These are phyloP conservation scores for Fraxinus latifolia DNA, from an alignment of 305 asterid genomes.

Conservation along the genomic window DNA sequence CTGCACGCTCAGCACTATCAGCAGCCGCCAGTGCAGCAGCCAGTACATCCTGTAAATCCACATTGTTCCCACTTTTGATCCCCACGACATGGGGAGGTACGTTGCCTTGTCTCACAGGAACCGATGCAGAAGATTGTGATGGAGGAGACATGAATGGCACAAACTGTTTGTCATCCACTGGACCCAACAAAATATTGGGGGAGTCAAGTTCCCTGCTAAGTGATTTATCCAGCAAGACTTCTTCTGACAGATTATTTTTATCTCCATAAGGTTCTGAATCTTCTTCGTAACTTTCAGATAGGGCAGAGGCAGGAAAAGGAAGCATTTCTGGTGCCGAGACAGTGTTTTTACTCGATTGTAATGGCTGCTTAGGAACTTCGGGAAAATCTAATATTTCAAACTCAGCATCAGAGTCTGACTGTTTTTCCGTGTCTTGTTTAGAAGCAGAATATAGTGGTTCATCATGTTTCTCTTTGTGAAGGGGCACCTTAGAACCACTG, in stretches of 20 bases:
- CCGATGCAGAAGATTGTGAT: constrained; percentile 34
- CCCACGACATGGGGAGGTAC: constrained; percentile 31
- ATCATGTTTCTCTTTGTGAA: constrained; percentile 55
- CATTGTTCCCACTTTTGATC: constrained; percentile 28
- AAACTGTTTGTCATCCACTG: constrained; percentile 54
- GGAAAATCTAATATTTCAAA: constrained; percentile 72
- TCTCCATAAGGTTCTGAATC: constrained; percentile 27
- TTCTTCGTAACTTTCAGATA: constrained; percentile 63
- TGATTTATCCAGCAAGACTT: constrained; percentile 30
- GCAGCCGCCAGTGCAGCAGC: constrained; percentile 95
- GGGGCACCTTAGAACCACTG: constrained; percentile 62
- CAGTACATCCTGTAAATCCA: constrained; percentile 75
- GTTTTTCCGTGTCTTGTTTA: constrained; percentile 36
- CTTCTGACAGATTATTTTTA: constrained; percentile 29
- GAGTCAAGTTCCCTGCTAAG: constrained; percentile 29
- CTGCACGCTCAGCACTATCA: constrained; percentile 88
- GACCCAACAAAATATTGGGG: neutral
- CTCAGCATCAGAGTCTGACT: constrained; percentile 58
- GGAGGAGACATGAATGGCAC: constrained; percentile 70
- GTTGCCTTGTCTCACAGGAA: constrained; percentile 23
- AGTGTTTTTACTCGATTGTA: constrained; percentile 42
- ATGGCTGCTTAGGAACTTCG: constrained; percentile 68
- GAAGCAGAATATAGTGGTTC: constrained; percentile 34
- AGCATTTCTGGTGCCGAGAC: constrained; percentile 81
- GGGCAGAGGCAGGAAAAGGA: constrained; percentile 85